phyloP scores from a whole-genome alignment of 352 stramenopile species.

The Phytophthora cryptogea region DNA sequence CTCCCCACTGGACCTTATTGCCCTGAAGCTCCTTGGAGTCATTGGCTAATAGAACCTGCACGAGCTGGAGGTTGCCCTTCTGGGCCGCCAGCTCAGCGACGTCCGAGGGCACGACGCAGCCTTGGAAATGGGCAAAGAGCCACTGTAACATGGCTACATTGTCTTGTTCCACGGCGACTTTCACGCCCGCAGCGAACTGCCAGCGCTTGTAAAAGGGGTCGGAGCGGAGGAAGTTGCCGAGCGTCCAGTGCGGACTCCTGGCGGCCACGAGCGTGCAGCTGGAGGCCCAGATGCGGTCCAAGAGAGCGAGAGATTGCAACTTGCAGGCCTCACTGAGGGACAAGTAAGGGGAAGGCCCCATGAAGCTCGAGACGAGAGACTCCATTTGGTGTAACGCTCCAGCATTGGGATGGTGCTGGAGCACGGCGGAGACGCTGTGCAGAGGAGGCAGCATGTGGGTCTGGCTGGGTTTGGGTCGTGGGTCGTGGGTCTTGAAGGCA shows the following conservation, averaged over 20 bases:
- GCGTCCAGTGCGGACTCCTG: neutral
- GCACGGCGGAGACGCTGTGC: neutral
- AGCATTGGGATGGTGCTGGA: neutral
- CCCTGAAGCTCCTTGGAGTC: neutral
- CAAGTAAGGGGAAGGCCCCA: neutral
- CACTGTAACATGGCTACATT: constrained; percentile 1
- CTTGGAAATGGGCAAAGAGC: constrained; percentile 3
- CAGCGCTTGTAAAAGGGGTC: constrained; percentile 5
- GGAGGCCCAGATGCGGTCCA: constrained; percentile 5
- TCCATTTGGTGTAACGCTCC: neutral
- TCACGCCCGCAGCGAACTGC: constrained; percentile 1
- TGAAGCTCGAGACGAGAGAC: constrained; percentile 1
- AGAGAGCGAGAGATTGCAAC: neutral
- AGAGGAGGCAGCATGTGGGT: neutral
- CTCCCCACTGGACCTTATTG: neutral
- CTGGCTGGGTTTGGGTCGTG: neutral
- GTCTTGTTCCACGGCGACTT: neutral
- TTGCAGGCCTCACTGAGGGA: constrained; percentile 6
- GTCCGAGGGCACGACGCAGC: neutral
- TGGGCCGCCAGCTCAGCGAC: neutral
- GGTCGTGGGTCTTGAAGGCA: neutral
- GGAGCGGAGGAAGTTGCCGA: constrained; percentile 1
- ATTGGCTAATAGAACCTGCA: constrained; percentile 1
- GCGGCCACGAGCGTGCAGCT: neutral
- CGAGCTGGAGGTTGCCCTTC: neutral